Conservation (phyloP, 106 monocot genomes). For the Allium cepa region DNA sequence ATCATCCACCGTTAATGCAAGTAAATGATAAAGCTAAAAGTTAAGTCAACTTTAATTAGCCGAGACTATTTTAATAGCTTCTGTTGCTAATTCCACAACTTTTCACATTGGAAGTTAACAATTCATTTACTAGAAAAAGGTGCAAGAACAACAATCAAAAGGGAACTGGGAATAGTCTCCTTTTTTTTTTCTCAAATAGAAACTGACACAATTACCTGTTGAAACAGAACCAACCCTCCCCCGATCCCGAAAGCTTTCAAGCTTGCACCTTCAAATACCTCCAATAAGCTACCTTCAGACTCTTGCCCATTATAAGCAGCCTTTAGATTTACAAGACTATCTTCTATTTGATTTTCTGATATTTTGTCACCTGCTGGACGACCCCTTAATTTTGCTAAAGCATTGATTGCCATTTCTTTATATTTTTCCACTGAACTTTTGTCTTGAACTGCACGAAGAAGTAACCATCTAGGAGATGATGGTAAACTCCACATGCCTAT, state of each 20-base stretch:
- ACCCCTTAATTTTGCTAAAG: constrained; percentile 56
- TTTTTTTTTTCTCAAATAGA: too few species aligned
- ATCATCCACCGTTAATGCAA: too few species aligned
- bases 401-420: constrained; percentile 49
- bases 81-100: too few species aligned
- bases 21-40: too few species aligned
- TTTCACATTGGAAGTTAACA: too few species aligned
- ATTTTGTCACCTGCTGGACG: constrained; percentile 43
- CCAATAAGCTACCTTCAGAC: constrained; percentile 52
- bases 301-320: constrained; percentile 54
- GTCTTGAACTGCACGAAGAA: constrained; percentile 84
- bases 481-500: constrained; percentile 77
- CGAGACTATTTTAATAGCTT: too few species aligned
- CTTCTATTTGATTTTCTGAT: constrained; percentile 69
- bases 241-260: constrained; percentile 94
- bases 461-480: constrained; percentile 91
- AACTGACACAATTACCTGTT: constrained; percentile 50
- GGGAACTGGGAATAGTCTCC: too few species aligned
- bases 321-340: constrained; percentile 60
- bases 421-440: constrained; percentile 52
- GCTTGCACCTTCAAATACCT: constrained; percentile 89
- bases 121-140: too few species aligned
- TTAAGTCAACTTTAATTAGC: too few species aligned
- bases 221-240: constrained; percentile 95
- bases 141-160: too few species aligned